Conservation (phyloP, 2,329 filamentous ascomycete genomes). For the Chaetomium sp. region DNA sequence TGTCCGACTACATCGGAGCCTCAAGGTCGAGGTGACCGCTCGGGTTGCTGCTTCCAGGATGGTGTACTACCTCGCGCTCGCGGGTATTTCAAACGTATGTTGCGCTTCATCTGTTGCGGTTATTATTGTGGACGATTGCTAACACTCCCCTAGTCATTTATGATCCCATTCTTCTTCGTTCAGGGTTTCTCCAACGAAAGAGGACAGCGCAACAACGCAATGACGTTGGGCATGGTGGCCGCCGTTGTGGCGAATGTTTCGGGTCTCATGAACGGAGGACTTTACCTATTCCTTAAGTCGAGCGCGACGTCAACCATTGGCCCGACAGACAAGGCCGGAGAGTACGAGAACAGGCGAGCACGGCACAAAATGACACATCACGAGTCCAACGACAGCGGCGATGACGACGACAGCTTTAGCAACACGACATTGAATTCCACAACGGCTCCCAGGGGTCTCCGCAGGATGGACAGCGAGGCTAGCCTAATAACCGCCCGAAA, state of each 20-base stretch:
- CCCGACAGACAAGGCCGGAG: conserved; percentile 39
- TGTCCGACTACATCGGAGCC: conserved; percentile 47
- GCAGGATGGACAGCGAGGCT: conserved; percentile 31
- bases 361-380: conserved; percentile 37
- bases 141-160: conserved; percentile 39
- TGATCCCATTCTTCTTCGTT: conserved; percentile 59
- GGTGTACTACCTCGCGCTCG: conserved; percentile 59
- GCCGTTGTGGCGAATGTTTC: conserved; percentile 61
- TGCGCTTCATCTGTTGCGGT: neutral
- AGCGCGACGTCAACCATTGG: conserved; percentile 52
- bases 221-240: conserved; percentile 54
- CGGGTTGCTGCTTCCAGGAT: conserved; percentile 60
- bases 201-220: conserved; percentile 33
- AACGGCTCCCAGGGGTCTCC: conserved; percentile 25
- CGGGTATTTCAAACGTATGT: conserved; percentile 51
- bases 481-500: conserved; percentile 30
- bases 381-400: conserved; percentile 15
- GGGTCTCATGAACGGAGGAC: conserved; percentile 56
- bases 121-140: neutral
- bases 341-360: conserved; percentile 40
- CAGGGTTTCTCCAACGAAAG: conserved; percentile 41
- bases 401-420: conserved; percentile 24
- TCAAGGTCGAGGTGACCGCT: conserved; percentile 51
- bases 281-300: conserved; percentile 62
- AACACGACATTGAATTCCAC: conserved; percentile 33